Conservation (phyloP, 192 early-diverging fungal species). For the Podochytrium sp. region DNA sequence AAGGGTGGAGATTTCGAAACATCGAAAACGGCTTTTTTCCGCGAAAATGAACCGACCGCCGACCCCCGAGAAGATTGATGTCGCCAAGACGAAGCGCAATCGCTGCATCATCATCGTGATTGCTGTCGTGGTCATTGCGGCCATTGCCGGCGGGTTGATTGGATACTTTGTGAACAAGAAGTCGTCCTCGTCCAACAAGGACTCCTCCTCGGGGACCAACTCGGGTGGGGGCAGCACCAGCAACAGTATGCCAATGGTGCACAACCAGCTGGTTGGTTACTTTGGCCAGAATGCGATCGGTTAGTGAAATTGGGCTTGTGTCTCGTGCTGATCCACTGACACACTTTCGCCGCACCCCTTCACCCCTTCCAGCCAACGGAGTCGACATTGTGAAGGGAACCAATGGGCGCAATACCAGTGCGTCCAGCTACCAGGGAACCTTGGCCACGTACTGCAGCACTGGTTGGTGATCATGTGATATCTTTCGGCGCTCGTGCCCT, state of each 20-base stretch:
- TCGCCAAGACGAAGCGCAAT: no score
- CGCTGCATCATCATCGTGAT: neutral
- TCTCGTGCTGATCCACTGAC: neutral
- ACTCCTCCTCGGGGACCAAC: neutral
- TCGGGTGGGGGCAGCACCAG: neutral
- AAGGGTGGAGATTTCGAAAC: no score
- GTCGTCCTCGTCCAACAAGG: neutral
- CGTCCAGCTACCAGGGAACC: neutral
- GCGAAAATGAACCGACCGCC: no score
- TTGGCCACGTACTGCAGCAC: conserved; percentile 23
- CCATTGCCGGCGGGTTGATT: neutral
- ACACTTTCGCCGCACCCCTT: no score
- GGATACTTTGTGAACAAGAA: neutral
- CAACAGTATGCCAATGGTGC: neutral
- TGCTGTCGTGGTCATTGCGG: neutral
- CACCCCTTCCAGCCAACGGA: conserved; percentile 22
- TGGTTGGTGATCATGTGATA: neutral
- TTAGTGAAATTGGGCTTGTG: neutral
- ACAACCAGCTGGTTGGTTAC: neutral
- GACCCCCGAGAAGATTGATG: no score
- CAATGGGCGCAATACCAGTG: neutral
- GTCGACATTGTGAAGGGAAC: conserved; percentile 4
- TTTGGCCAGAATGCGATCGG: neutral
- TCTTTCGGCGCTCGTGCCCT: neutral
- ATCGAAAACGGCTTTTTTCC: no score